A percentile compares a stretch with the other conserved stretches of the same genome.
phyloP scores from a whole-genome alignment of 345 rosid species.

The Eucalyptus polybractea region DNA sequence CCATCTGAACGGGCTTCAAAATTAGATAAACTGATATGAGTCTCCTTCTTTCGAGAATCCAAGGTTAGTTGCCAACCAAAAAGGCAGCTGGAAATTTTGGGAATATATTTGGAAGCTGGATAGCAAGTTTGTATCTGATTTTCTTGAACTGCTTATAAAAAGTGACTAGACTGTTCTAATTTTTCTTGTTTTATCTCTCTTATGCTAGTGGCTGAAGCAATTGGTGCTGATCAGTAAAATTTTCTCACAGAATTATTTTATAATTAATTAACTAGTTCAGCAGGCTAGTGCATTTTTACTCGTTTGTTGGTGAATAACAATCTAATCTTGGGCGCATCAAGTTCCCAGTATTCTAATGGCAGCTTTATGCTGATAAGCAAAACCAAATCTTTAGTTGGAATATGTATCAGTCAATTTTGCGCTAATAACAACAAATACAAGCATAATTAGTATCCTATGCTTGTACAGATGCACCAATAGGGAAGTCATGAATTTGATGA shows the following conservation, averaged over 20 bases:
- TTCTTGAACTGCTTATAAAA: background rate
- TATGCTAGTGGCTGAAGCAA: background rate
- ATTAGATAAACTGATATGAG: background rate
- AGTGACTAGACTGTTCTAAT: background rate
- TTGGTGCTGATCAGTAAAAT: background rate
- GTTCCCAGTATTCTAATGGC: background rate
- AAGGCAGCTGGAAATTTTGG: background rate
- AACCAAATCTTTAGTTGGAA: background rate
- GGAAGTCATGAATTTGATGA: background rate
- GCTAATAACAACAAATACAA: background rate
- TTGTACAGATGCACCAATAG: background rate
- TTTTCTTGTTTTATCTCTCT: background rate
- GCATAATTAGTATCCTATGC: background rate
- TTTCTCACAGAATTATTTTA: background rate
- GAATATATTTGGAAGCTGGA: background rate
- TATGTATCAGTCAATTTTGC: background rate
- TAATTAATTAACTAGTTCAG: background rate
- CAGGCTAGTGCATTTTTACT: background rate
- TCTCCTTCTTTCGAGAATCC: background rate
- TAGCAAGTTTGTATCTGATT: background rate
- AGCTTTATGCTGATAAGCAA: background rate
- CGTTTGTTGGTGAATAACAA: background rate
- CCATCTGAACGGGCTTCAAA: background rate
- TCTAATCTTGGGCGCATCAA: background rate
- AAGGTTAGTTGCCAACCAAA: background rate